These are phyloP conservation scores for Hyphopichia fennica DNA, from an alignment of 1,139 yeast genomes.

Conservation along the genomic window DNA sequence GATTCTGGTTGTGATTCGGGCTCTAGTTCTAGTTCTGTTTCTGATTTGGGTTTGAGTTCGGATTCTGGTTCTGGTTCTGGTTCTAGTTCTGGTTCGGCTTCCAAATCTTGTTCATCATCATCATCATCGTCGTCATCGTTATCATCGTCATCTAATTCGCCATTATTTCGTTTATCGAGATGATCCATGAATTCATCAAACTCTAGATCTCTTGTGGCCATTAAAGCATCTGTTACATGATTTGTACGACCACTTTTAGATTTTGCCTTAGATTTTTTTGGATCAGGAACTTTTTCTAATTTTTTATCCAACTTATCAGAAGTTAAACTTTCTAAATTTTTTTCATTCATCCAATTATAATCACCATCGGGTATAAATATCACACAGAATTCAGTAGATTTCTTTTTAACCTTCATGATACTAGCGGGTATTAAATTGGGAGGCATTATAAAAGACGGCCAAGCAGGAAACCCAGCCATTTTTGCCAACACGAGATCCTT, in stretches of 20 bases:
- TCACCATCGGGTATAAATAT: conserved; percentile 52
- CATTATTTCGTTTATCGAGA: conserved; percentile 23
- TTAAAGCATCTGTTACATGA: conserved; percentile 40
- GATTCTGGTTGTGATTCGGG: conserved; percentile 10
- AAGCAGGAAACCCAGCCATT: conserved; percentile 49
- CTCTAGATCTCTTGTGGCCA: conserved; percentile 37
- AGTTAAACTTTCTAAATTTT: conserved; percentile 34
- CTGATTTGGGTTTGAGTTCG: conserved; percentile 8
- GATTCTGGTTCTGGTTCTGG: conserved; percentile 8
- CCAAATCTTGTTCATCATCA: conserved; percentile 27
- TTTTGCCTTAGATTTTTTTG: conserved; percentile 9
- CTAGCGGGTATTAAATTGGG: conserved; percentile 36
- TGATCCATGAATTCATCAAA: conserved; percentile 41
- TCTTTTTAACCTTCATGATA: conserved; percentile 40
- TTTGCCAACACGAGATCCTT: conserved; percentile 45
- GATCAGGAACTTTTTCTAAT: conserved; percentile 30
- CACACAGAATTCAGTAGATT: conserved; percentile 41
- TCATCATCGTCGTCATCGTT: conserved; percentile 30
- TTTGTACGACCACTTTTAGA: conserved; percentile 27
- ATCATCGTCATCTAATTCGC: conserved; percentile 25
- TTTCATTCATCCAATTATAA: conserved; percentile 47
- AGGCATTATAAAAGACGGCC: conserved; percentile 54
- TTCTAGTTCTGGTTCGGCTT: conserved; percentile 12
- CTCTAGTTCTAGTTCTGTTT: conserved; percentile 17
- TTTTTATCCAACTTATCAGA: conserved; percentile 26